phyloP scores from a whole-genome alignment of 495 filamentous ascomycete genomes.

The Aspergillus asperescens region DNA sequence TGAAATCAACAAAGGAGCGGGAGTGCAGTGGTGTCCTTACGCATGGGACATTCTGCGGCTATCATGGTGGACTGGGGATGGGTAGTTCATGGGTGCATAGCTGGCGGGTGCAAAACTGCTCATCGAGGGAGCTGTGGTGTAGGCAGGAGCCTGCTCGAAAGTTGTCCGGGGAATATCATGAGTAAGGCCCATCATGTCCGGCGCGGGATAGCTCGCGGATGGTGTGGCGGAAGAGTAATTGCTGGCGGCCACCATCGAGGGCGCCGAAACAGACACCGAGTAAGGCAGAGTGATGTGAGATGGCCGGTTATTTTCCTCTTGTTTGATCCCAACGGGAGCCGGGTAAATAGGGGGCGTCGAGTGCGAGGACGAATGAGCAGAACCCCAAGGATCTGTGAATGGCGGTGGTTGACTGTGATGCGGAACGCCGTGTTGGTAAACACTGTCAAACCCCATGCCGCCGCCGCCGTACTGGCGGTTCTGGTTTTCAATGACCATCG shows the following conservation, averaged over 20 bases:
- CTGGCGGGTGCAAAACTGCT: constrained; percentile 57
- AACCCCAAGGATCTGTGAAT: constrained; percentile 89
- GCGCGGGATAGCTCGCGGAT: constrained; percentile 49
- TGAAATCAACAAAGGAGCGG: too few species aligned
- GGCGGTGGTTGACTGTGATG: constrained; percentile 72
- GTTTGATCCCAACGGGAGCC: constrained; percentile 52
- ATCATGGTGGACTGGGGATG: constrained; percentile 52
- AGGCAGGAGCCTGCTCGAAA: constrained; percentile 55
- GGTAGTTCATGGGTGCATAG: constrained; percentile 54
- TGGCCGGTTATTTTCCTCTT: constrained; percentile 55
- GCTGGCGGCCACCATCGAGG: constrained; percentile 64
- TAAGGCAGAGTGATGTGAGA: constrained; percentile 68
- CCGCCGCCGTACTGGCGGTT: constrained; percentile 67
- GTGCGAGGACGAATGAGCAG: constrained; percentile 53
- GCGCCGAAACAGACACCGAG: constrained; percentile 65
- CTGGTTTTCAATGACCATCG: constrained; percentile 85
- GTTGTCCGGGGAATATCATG: constrained; percentile 55
- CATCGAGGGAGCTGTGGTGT: constrained; percentile 64
- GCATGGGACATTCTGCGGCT: constrained; percentile 80
- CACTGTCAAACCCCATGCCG: constrained; percentile 73
- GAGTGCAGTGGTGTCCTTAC: constrained; percentile 52
- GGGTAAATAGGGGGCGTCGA: constrained; percentile 51
- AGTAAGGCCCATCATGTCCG: constrained; percentile 69
- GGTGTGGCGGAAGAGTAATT: constrained; percentile 51
- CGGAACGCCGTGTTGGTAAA: constrained; percentile 60